Conservation (phyloP, 1,284 basidiomycete species). For the Kalmanozyma brasiliensis region DNA sequence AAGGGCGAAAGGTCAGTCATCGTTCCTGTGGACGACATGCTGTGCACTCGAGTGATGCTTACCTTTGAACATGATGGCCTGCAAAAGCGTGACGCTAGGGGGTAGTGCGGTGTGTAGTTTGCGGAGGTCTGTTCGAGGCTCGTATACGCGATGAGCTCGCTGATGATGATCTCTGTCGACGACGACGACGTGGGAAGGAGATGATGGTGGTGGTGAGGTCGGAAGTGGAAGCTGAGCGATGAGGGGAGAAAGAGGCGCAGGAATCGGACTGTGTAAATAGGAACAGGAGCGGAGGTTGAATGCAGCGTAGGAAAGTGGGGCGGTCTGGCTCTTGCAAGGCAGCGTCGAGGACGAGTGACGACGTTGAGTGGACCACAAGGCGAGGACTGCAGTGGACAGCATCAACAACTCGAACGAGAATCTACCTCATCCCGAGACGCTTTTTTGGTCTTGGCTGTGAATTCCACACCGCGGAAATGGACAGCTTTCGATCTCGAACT, state of each 20-base stretch:
- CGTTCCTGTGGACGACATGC: background rate
- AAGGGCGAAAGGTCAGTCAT: too few relatives aligned
- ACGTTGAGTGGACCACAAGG: too few relatives aligned
- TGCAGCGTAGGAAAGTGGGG: too few relatives aligned
- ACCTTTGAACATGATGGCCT: conserved; percentile 27
- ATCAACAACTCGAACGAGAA: conserved; percentile 19
- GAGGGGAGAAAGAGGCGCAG: conserved; percentile 10
- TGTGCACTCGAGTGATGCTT: background rate
- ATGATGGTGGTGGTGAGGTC: conserved; percentile 5
- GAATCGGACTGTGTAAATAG: conserved; percentile 40
- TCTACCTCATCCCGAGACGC: conserved; percentile 7
- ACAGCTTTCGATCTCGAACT: too few relatives aligned
- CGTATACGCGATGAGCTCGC: background rate
- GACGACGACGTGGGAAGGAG: background rate
- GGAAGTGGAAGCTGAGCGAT: background rate
- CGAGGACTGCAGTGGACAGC: background rate
- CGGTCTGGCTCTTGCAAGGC: too few relatives aligned
- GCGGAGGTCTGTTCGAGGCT: background rate
- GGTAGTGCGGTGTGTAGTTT: background rate
- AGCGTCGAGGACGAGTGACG: too few relatives aligned
- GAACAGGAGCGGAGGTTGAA: conserved; percentile 29
- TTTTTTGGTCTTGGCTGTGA: conserved; percentile 9
- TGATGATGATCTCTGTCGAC: background rate
- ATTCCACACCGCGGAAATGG: conserved; percentile 15
- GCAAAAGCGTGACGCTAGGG: background rate